Evolutionary conservation across 257 asterid genomes (phyloP), one percentile per base, ranked within the genome.

Genomic region (Echium plantagineum): DNA sequence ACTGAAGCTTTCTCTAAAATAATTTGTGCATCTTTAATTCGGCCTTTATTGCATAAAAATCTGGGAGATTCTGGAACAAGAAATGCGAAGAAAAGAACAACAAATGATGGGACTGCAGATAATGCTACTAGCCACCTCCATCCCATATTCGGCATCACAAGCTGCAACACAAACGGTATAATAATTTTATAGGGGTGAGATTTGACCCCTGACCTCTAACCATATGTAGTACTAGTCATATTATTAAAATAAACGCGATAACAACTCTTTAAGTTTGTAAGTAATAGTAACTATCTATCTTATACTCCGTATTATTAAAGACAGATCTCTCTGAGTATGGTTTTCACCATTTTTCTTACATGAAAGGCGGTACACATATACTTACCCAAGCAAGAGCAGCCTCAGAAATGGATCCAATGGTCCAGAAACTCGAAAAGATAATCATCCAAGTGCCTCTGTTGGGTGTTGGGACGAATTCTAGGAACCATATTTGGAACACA

Each of bases 321-420:
- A 35, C 10, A 7, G 9, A 9, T 1, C 17, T 28, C 5, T 28
- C 17, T 12, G 49, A 42, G 49, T 1, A 5, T 17, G 17, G 12
- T 12, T 42, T 35, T 42, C 16, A 42, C 49, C 49, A 42, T 55
- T 55, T 55, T 19, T 55, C 30, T 55, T 4, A 4, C 0, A 24
- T 20, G 1, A 13, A 52, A 21, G 47, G 7, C 9, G 24, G 10
- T 20, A 28, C 31, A 28, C 7, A 6, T 28, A 28, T 28, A 52
- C 68, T 9, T 78, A 81, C 84, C 84, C 84, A 81, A 6, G 83
- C 83, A 30, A 81, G 65, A n/a, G 69, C 63, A 63, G 82, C 82
- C 58, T 79, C 87, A 56, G 76, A 13, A 15, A 75, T 20, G 8
- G 71, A 69, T 63, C 84, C 87, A 56, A 63, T 32, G 8, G 75